Evolutionary conservation across 2,329 filamentous ascomycete genomes (phyloP).

Genomic region (Trichoderma atrobrunneum): DNA sequence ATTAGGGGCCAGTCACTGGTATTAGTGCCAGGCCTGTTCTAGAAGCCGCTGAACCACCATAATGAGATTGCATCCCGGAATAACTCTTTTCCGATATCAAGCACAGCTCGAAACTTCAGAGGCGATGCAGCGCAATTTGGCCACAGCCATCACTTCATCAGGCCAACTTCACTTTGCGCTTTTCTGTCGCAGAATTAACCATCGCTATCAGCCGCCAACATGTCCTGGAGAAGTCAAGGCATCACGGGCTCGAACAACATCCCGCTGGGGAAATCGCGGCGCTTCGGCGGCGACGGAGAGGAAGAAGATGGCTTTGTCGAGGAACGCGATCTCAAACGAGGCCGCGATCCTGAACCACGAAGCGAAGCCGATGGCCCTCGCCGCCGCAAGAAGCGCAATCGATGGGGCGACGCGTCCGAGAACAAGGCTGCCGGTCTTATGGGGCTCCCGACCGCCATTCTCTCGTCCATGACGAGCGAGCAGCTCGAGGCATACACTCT

Average conservation of each 20-base stretch:
- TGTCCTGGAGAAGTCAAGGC: constrained; percentile 71
- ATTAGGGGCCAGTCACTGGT: neutral
- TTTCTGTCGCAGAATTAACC: neutral
- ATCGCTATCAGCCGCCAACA: constrained; percentile 33
- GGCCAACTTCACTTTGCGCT: neutral
- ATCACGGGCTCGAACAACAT: constrained; percentile 99
- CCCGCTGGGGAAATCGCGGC: constrained; percentile 82
- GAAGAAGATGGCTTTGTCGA: constrained; percentile 33
- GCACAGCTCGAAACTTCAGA: neutral
- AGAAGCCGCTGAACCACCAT: neutral
- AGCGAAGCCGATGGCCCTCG: constrained; percentile 70
- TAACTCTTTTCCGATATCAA: neutral
- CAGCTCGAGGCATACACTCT: constrained; percentile 96
- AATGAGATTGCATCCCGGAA: neutral
- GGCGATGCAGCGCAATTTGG: constrained; percentile 9
- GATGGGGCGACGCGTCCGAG: constrained; percentile 95
- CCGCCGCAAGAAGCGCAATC: constrained; percentile 95
- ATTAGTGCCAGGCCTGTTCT: neutral
- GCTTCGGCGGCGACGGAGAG: constrained; percentile 65
- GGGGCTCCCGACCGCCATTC: constrained; percentile 93
- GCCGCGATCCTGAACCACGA: constrained; percentile 83
- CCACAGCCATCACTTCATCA: neutral
- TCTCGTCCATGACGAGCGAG: constrained; percentile 96
- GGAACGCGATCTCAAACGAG: constrained; percentile 69
- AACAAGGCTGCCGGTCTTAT: constrained; percentile 98